phyloP scores from a whole-genome alignment of 2,329 filamentous ascomycete species.

The Beauveria bassiana region DNA sequence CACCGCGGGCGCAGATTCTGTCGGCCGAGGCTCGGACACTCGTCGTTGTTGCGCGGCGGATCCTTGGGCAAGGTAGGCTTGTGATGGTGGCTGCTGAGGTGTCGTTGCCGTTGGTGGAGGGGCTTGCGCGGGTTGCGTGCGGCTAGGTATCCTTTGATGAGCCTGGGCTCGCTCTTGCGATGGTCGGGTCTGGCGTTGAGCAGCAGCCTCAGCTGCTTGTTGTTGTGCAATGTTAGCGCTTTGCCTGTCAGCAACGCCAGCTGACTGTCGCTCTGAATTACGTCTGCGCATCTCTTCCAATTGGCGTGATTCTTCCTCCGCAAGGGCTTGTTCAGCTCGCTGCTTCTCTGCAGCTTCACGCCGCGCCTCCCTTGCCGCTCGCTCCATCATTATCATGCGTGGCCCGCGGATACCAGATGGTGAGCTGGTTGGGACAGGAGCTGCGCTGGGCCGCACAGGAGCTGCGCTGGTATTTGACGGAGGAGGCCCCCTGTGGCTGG shows the following conservation, averaged over 20 bases:
- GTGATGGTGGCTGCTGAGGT: conserved; percentile 3
- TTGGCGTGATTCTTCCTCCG: conserved; percentile 47
- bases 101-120: neutral
- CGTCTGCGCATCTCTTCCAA: conserved; percentile 48
- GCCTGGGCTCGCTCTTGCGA: conserved; percentile 2
- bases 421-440: conserved; percentile 44
- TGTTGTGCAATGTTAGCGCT: conserved; percentile 23
- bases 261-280: conserved; percentile 55
- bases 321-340: conserved; percentile 45
- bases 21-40: conserved; percentile 15
- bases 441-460: conserved; percentile 37
- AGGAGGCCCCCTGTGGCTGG: conserved; percentile 24
- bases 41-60: conserved; percentile 11
- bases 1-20: conserved; percentile 15
- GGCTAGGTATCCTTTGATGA: conserved; percentile 6
- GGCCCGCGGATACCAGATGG: conserved; percentile 70
- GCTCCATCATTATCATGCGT: conserved; percentile 84
- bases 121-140: conserved; percentile 8
- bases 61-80: conserved; percentile 12
- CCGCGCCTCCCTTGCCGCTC: conserved; percentile 67
- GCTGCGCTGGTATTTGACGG: conserved; percentile 24
- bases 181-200: conserved; percentile 15
- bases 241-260: conserved; percentile 35
- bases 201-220: conserved; percentile 24
- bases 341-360: conserved; percentile 58